Percentiles rank a stretch among this genome's conserved stretches.
phyloP scores from a whole-genome alignment of 176 grass and related monocot species.

The Echinochloa phyllopogon region DNA sequence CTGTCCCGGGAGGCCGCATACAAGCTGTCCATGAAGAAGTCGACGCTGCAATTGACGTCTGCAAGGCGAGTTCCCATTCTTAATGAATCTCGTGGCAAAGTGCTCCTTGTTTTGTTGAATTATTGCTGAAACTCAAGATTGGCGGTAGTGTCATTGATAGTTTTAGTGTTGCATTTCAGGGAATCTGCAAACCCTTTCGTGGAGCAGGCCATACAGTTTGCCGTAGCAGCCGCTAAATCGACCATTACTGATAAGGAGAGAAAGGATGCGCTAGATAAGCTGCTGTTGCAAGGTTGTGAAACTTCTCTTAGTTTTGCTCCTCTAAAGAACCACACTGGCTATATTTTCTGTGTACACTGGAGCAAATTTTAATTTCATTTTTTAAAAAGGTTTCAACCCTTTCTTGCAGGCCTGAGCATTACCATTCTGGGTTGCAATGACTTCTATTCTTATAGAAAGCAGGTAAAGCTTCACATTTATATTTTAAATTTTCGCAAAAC shows the following conservation, averaged over 20 bases:
- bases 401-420: constrained; percentile 70
- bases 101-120: neutral
- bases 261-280: constrained; percentile 69
- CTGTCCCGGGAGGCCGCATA: constrained; percentile 73
- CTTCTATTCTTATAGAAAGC: constrained; percentile 95
- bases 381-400: constrained; percentile 14
- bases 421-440: constrained; percentile 92
- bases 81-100: neutral
- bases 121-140: neutral
- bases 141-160: neutral
- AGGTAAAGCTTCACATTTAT: constrained; percentile 59
- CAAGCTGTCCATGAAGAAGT: constrained; percentile 78
- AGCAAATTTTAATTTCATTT: neutral
- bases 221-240: constrained; percentile 66
- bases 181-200: constrained; percentile 81
- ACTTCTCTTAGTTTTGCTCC: constrained; percentile 14
- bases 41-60: constrained; percentile 68
- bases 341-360: neutral
- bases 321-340: neutral
- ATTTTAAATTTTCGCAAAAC: constrained; percentile 4
- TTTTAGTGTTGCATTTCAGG: constrained; percentile 44
- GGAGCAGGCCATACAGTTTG: constrained; percentile 89
- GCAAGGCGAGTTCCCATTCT: constrained; percentile 54
- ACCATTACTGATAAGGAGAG: constrained; percentile 58
- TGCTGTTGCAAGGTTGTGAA: constrained; percentile 75